These are phyloP conservation scores for Monotropa hypopitys DNA, from an alignment of 179 eudicot species.

Conservation along the genomic window DNA sequence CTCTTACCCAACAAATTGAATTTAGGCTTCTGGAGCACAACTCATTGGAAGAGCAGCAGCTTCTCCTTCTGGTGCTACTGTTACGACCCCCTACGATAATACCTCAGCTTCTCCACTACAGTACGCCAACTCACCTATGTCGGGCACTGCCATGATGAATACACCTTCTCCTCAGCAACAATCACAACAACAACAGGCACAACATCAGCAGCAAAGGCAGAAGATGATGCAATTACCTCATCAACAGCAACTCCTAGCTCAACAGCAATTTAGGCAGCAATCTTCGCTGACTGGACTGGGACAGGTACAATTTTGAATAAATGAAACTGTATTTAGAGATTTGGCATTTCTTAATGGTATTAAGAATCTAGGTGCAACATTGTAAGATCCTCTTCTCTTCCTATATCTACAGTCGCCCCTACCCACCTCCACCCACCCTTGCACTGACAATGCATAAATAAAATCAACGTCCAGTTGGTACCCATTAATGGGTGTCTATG, in stretches of 20 bases:
- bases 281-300: constrained; percentile 58
- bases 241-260: constrained; percentile 65
- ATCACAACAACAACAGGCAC: constrained; percentile 17
- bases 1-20: constrained; percentile 1
- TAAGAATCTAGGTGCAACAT: neutral
- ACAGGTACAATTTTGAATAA: constrained; percentile 32
- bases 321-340: neutral
- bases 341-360: neutral
- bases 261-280: constrained; percentile 69
- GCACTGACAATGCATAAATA: neutral
- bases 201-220: constrained; percentile 49
- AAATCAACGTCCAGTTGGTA: no score
- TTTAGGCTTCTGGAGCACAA: constrained; percentile 74
- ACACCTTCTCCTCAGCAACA: constrained; percentile 97
- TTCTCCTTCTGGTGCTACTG: constrained; percentile 63
- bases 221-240: constrained; percentile 60
- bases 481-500: no score
- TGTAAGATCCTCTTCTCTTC: constrained; percentile 4
- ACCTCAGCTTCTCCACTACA: constrained; percentile 71
- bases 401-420: neutral
- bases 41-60: constrained; percentile 69
- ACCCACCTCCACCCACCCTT: neutral
- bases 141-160: constrained; percentile 72
- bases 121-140: constrained; percentile 88
- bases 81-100: constrained; percentile 56